A percentile compares a stretch with the other conserved stretches of the same genome.
Conservation (phyloP, 1,284 basidiomycete species). For the Ceratobasidium sp. region DNA sequence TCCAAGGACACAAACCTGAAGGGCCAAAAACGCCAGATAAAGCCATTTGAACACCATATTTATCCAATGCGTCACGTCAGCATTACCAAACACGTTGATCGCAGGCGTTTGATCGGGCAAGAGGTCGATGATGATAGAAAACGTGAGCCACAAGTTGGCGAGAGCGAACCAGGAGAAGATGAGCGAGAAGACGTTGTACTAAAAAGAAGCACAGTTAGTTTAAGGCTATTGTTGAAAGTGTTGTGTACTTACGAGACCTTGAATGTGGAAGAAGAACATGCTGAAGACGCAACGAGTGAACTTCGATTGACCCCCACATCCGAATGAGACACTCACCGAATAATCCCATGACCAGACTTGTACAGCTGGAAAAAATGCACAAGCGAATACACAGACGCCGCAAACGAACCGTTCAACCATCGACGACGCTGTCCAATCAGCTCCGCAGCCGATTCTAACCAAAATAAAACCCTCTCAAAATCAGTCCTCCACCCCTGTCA, state of each 20-base stretch:
- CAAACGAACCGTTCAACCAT: conserved; percentile 98
- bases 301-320: background rate
- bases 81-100: conserved; percentile 79
- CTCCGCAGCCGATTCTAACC: conserved; percentile 86
- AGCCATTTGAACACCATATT: conserved; percentile 88
- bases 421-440: conserved; percentile 95
- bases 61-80: conserved; percentile 83
- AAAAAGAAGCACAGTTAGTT: conserved; percentile 40
- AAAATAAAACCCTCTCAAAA: conserved; percentile 37
- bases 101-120: conserved; percentile 69
- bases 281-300: conserved; percentile 55
- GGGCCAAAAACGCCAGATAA: conserved; percentile 85
- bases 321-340: conserved; percentile 59
- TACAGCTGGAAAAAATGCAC: conserved; percentile 95
- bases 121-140: conserved; percentile 94
- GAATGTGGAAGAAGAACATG: conserved; percentile 96
- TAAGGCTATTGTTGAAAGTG: too few relatives aligned
- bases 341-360: conserved; percentile 82
- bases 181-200: conserved; percentile 85
- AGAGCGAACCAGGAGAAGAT: conserved; percentile 93
- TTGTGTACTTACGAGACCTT: conserved; percentile 76
- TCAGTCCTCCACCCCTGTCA: background rate
- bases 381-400: conserved; percentile 95
- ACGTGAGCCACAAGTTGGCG: conserved; percentile 95
- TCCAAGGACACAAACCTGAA: too few relatives aligned